Evolutionary conservation across 768 basidiomycete species (phyloP), one percentile per base, ranked within the genome.

Genomic region (Clitopilus hobsonii): DNA sequence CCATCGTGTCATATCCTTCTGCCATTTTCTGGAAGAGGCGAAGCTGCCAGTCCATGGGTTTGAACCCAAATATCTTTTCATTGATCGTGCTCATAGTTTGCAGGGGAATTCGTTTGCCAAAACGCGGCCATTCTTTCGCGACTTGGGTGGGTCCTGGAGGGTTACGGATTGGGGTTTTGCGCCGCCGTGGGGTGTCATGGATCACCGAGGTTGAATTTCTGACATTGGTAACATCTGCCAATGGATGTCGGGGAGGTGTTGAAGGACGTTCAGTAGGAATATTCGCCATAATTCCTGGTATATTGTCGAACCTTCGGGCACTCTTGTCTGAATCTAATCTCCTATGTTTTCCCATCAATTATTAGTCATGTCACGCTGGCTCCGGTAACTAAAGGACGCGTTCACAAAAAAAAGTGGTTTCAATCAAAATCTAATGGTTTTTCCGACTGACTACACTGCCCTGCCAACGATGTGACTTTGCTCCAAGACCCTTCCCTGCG

Each of bases 1-100:
- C 54, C 14, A 62, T 51, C 22, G 38, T 49, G 32, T 61, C 54
- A 7, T 32, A 38, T 2, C 51, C 51, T 48, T 56, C 50, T 0
- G 38, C 26, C 4, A 51, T 51, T 45, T 56, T 56, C 25, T 41
- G 13, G 7, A 47, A 56, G 26, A 56, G 28, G 6, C 45, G 28
- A 7, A 38, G 30, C 49, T 55, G 54, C 54, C 54, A 55, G 20
- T 32, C 1, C 14, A 6, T 26, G 7, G 54, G 54, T 38, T 2
- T n/a, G n/a, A 20, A 51, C n/a, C 54, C 36, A 45, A 26, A 51
- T n/a, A 51, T 26, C 18, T 24, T 25, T 27, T 55, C 5, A 36
- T 30, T 50, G 28, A 26, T 36, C 26, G 16, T 25, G 28, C 38
- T 28, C 3, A 55, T 38, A 3, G 45, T 18, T 27, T 32, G 14